phyloP scores from a whole-genome alignment of 2,329 filamentous ascomycete species.

The Exophiala aquamarina region DNA sequence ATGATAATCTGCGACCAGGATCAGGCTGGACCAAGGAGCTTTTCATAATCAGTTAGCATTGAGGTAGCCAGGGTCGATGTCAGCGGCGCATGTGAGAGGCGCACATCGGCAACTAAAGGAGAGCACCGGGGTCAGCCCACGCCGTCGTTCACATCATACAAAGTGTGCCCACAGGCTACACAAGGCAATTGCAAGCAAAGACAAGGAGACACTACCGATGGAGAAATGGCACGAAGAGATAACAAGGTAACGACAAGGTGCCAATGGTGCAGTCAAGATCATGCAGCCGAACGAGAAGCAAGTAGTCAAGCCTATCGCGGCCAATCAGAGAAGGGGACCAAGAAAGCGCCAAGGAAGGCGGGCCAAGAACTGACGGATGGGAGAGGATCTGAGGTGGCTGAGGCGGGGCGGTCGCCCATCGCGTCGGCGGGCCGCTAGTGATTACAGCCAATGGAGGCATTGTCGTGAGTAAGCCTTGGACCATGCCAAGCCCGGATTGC shows the following conservation, averaged over 20 bases:
- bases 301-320: constrained; percentile 1
- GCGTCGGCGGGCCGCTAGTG: background rate
- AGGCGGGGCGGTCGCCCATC: background rate
- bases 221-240: too few relatives aligned
- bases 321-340: background rate
- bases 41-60: background rate
- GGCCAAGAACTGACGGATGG: background rate
- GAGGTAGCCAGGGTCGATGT: background rate
- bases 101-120: background rate
- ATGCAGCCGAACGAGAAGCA: background rate
- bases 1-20: background rate
- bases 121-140: too few relatives aligned
- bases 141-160: too few relatives aligned
- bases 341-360: constrained; percentile 3
- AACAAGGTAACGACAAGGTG: too few relatives aligned
- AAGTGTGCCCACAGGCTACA: too few relatives aligned
- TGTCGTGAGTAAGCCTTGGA: background rate
- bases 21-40: constrained; percentile 10
- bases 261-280: background rate
- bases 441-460: too few relatives aligned
- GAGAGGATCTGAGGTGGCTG: background rate
- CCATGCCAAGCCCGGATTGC: too few relatives aligned
- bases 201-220: too few relatives aligned
- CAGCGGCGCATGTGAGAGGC: constrained; percentile 3
- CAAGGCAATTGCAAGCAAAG: too few relatives aligned